Base-by-base conservation (phyloP, 176 grass and related monocot species). In the Musa troglodytarum region DNA sequence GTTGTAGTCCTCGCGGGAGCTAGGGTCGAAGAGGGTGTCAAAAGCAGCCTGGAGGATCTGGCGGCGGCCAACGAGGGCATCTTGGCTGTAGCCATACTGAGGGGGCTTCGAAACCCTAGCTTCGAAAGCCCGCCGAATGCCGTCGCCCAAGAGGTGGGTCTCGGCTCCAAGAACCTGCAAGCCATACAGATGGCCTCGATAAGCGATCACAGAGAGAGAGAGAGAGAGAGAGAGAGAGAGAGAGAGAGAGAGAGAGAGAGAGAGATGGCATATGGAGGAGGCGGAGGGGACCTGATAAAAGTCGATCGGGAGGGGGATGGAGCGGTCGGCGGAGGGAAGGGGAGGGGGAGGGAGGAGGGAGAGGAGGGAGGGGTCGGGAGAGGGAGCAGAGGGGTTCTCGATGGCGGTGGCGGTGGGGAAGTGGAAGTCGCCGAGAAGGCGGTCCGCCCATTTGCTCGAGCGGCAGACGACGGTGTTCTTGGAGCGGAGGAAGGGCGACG, bases 381-480 rank as follows among this genome's bases (percentile, higher is more conserved):
- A 64, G 67, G 49, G 58, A n/a, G 72, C 68, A 23, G 58, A 58
- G 11, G 73, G 67, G 16, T 75, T 81, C 1, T 85, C 80, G 69
- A 77, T 11, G 12, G 81, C 49, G 20, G 82, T 50, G 50, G 92
- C 43, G 66, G 79, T 1, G 54, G 90, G 82, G 28, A 88, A 81
- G 80, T 98, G 82, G 84, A 98, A 94, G 79, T 98, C 90, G 14
- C 86, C 82, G 82, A 93, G 83, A 68, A 97, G 90, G 82, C 93
- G 89, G 81, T 97, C 88, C 16, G 95, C 94, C 90, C 94, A 98
- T 80, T 83, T 82, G 79, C 87, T 85, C n/a, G 90, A 87, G 68
- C 86, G 83, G 85, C 90, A 93, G 81, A 79, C 64, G 79, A 67
- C 9, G n/a, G 78, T 20, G 56, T 28, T 34, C 66, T 85, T 76